Conservation (phyloP, 345 rosid species). For the Geranium brycei region DNA sequence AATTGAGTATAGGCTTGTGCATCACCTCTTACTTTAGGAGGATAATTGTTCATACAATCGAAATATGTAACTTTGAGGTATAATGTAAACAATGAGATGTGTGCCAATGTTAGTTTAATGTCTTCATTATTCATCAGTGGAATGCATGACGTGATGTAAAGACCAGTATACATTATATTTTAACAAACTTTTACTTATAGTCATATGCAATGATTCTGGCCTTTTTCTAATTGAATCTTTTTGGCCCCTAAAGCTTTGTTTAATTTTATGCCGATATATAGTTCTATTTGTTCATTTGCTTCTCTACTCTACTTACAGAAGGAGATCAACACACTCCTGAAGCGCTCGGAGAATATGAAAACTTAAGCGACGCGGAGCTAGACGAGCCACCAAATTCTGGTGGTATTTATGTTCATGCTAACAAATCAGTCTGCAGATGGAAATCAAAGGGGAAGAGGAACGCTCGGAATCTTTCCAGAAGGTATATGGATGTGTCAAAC, state of each 20-base stretch:
- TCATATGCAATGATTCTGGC: neutral
- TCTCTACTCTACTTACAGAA: constrained; percentile 14
- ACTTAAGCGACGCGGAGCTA: constrained; percentile 59
- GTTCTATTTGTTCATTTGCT: constrained; percentile 20
- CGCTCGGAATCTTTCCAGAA: constrained; percentile 48
- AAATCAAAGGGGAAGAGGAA: constrained; percentile 83
- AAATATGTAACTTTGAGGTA: no score
- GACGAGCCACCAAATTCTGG: constrained; percentile 65
- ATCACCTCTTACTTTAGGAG: no score
- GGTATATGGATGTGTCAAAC: constrained; percentile 26
- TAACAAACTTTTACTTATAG: neutral
- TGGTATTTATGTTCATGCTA: constrained; percentile 30
- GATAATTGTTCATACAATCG: no score
- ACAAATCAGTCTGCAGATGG: constrained; percentile 82
- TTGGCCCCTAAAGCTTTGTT: neutral
- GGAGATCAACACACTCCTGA: constrained; percentile 24
- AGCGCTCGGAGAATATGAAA: constrained; percentile 40
- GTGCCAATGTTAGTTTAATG: no score
- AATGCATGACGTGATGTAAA: no score
- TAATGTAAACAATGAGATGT: no score
- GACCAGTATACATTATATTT: no score
- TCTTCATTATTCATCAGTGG: no score
- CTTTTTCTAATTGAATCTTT: neutral
- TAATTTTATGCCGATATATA: constrained; percentile 3
- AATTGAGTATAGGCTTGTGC: no score